Evolutionary conservation across 208 protist genomes (phyloP).

Genomic region (Phytomonas francai): DNA sequence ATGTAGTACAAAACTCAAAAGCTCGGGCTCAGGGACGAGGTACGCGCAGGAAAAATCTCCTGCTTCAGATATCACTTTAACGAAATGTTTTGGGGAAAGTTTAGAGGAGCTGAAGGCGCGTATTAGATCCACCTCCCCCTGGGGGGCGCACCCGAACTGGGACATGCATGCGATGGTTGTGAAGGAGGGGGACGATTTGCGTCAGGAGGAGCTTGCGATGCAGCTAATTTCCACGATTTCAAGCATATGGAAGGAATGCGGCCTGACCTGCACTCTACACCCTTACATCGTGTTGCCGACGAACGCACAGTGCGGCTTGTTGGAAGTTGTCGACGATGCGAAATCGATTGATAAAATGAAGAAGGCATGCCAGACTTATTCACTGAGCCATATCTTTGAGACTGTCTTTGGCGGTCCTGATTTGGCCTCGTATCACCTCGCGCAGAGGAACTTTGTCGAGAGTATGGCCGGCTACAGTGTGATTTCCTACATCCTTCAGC

Average conservation of each 20-base stretch:
- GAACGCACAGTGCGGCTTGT: constrained; percentile 63
- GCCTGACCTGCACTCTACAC: constrained; percentile 63
- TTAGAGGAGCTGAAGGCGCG: constrained; percentile 31
- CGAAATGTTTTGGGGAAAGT: constrained; percentile 62
- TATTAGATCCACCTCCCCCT: constrained; percentile 52
- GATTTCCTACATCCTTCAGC: constrained; percentile 91
- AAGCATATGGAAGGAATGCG: constrained; percentile 80
- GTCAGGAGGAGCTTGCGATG: constrained; percentile 90
- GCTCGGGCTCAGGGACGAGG: too few species aligned
- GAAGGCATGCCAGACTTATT: constrained; percentile 54
- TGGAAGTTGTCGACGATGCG: constrained; percentile 86
- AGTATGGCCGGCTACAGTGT: constrained; percentile 93
- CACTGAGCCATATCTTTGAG: constrained; percentile 75
- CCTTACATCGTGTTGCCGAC: constrained; percentile 83
- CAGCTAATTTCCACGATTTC: constrained; percentile 86
- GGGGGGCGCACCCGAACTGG: constrained; percentile 85
- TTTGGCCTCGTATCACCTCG: constrained; percentile 40
- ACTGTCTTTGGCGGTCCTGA: constrained; percentile 57
- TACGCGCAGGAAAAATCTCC: background rate
- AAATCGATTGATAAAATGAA: constrained; percentile 90
- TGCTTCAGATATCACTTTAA: constrained; percentile 9
- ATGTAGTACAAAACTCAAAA: background rate
- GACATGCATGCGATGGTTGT: constrained; percentile 79
- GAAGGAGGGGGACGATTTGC: constrained; percentile 89
- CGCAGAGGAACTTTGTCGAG: constrained; percentile 91